Conservation (phyloP, 176 grass and related monocot species). For the Cenchrus fungigraminus region DNA sequence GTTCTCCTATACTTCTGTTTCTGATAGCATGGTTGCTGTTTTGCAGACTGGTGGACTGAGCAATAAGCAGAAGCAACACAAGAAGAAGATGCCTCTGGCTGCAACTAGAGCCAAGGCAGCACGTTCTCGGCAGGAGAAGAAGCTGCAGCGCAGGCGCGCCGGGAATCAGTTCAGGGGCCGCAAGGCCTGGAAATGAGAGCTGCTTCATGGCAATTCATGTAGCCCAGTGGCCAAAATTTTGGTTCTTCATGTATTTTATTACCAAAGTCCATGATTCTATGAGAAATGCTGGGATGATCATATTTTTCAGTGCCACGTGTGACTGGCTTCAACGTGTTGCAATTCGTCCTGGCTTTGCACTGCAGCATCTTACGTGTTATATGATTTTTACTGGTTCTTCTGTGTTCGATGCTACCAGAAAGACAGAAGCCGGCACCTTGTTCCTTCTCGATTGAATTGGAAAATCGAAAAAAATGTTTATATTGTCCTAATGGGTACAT, state of each 20-base stretch:
- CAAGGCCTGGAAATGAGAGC: conserved; percentile 87
- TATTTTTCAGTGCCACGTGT: background rate
- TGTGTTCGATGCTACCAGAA: too few species aligned
- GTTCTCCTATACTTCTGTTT: background rate
- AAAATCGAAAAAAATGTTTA: too few species aligned
- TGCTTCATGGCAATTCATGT: conserved; percentile 3
- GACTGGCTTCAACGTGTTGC: background rate
- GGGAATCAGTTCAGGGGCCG: conserved; percentile 79
- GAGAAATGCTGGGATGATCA: background rate
- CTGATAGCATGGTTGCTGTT: conserved; percentile 1
- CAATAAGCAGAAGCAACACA: conserved; percentile 88
- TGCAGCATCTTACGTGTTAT: too few species aligned
- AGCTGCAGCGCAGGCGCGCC: conserved; percentile 43
- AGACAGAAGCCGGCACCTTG: too few species aligned
- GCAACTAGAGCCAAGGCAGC: conserved; percentile 67
- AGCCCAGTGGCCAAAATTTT: conserved; percentile 40
- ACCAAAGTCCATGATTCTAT: background rate
- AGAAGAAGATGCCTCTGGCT: conserved; percentile 81
- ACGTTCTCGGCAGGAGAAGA: conserved; percentile 73
- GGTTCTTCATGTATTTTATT: conserved; percentile 8
- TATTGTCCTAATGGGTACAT: too few species aligned
- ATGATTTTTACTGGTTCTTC: too few species aligned
- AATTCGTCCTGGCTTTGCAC: background rate
- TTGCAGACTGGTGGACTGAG: conserved; percentile 72
- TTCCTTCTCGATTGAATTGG: too few species aligned